Base-by-base conservation (phyloP, 192 early-diverging fungal genomes). In the Entomortierella parvispora region DNA sequence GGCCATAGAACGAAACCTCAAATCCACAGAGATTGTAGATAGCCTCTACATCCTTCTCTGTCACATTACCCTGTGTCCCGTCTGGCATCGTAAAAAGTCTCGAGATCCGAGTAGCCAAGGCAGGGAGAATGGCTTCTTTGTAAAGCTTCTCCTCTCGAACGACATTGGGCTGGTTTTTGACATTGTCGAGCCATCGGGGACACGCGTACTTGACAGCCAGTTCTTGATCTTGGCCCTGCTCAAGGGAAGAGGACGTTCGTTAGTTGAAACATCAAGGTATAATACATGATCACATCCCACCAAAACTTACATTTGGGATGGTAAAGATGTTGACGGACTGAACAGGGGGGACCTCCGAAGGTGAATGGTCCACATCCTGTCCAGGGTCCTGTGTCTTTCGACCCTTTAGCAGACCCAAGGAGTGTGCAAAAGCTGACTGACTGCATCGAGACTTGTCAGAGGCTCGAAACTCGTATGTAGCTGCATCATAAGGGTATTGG, bases 201-300 rank as follows among this genome's bases (percentile, higher is more conserved):
- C 74, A 77, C 14, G 74, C 59, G 42, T 68, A 77, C 56, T 77
- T 77, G 29, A 77, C 55, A 8, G 74, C 74, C 44, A 77, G 10
- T 47, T 77, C 74, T 45, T 58, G 47, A 25, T 77, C 74, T 17
- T 64, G 17, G 12, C 65, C 65, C 74, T 77, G 44, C 14, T n/a
- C 15, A 26, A 40, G 15, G 6, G 7, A 25, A 52, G n/a, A 14
- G 51, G 11, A n/a, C n/a, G n/a, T n/a, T n/a, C n/a, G n/a, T n/a
- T n/a, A n/a, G n/a, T n/a, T n/a, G n/a, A n/a, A n/a, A n/a, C n/a
- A n/a, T n/a, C n/a, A n/a, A n/a, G n/a, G n/a, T n/a, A n/a, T n/a
- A n/a, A n/a, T n/a, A n/a, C n/a, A n/a, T n/a, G n/a, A n/a, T n/a
- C n/a, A n/a, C n/a, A n/a, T n/a, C n/a, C n/a, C n/a, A n/a, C n/a